Evolutionary conservation across 805 yeast species (phyloP).

Genomic region (Kazachstania taianensis): DNA sequence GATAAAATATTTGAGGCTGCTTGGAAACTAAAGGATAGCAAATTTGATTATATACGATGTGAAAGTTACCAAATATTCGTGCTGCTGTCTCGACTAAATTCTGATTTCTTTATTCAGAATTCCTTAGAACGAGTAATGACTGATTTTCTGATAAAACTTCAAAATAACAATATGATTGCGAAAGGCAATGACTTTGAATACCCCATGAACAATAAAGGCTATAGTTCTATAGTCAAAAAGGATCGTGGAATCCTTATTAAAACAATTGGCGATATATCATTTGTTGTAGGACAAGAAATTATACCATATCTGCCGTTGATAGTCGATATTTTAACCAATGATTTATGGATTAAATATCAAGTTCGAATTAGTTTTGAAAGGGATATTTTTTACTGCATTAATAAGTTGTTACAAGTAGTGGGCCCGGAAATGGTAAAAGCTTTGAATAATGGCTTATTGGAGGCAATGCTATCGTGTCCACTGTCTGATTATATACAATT

Average conservation of each 20-base stretch:
- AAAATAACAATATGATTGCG: conserved; percentile 37
- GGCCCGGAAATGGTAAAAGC: conserved; percentile 85
- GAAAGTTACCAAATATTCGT: conserved; percentile 76
- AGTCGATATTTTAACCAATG: conserved; percentile 67
- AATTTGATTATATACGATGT: conserved; percentile 57
- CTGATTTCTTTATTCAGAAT: conserved; percentile 61
- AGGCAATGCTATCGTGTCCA: conserved; percentile 68
- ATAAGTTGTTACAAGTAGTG: conserved; percentile 71
- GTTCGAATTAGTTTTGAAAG: conserved; percentile 64
- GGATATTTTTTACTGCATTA: conserved; percentile 77
- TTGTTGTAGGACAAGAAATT: conserved; percentile 63
- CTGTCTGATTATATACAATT: conserved; percentile 66
- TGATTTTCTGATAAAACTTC: conserved; percentile 68
- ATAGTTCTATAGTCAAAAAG: conserved; percentile 5
- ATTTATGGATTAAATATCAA: conserved; percentile 40
- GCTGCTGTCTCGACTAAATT: conserved; percentile 62
- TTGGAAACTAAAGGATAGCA: conserved; percentile 64
- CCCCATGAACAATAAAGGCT: too few relatives aligned
- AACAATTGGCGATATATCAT: conserved; percentile 72
- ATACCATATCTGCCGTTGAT: conserved; percentile 79
- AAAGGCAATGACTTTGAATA: conserved; percentile 3
- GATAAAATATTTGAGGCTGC: conserved; percentile 67
- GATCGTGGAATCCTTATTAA: conserved; percentile 65
- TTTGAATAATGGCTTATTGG: conserved; percentile 65
- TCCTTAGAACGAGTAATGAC: conserved; percentile 70